Evolutionary conservation across 306 rosid species (phyloP).

Genomic region (Abrus precatorius): DNA sequence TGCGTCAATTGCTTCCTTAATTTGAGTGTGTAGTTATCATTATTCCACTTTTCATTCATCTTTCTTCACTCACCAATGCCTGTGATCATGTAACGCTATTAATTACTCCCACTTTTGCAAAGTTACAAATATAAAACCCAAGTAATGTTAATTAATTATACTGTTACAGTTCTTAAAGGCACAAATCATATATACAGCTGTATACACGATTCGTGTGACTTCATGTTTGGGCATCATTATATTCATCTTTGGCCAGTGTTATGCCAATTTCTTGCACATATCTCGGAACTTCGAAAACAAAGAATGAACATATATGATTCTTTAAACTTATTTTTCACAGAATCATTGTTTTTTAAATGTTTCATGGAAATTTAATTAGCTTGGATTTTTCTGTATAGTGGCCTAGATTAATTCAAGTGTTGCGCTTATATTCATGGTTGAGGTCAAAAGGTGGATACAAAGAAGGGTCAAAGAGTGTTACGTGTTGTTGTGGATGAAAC

Average conservation of each 20-base stretch:
- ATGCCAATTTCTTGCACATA: not conserved
- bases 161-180: slow-evolving; percentile 6
- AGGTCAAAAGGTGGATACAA: no score
- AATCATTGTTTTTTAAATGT: no score
- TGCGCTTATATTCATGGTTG: no score
- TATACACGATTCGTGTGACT: not conserved
- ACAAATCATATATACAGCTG: slow-evolving; percentile 1
- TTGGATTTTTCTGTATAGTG: not conserved
- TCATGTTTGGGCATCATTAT: not conserved
- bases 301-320: not conserved
- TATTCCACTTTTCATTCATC: not conserved
- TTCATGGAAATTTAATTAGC: not conserved
- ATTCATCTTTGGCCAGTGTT: no score
- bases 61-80: not conserved
- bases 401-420: not conserved
- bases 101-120: not conserved
- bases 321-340: not conserved
- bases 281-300: not conserved
- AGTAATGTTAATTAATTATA: not conserved
- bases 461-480: no score
- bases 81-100: not conserved
- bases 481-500: no score
- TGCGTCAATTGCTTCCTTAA: no score
- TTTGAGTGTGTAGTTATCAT: no score
- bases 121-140: not conserved